phyloP scores from a whole-genome alignment of 805 yeast genomes.

The Metschnikowia lunata region DNA sequence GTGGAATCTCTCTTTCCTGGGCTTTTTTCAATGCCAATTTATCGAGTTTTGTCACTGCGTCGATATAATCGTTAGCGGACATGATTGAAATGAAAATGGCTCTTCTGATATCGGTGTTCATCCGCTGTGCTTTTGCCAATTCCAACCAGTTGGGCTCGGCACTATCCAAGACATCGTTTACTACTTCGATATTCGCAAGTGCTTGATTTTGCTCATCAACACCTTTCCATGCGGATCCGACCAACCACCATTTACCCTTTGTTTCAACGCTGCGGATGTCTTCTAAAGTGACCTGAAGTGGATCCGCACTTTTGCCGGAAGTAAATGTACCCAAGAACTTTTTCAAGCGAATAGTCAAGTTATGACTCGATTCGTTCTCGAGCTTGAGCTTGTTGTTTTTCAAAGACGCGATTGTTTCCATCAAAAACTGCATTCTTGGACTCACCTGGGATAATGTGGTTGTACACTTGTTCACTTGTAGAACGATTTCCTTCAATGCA shows the following conservation, averaged over 20 bases:
- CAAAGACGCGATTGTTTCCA: constrained; percentile 80
- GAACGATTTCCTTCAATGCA: constrained; percentile 74
- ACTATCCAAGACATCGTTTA: constrained; percentile 59
- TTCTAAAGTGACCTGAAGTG: constrained; percentile 76
- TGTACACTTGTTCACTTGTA: constrained; percentile 36
- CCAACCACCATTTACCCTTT: constrained; percentile 98
- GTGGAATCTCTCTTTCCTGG: constrained; percentile 85
- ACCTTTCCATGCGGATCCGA: constrained; percentile 97
- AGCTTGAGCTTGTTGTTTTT: constrained; percentile 76
- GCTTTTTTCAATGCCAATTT: constrained; percentile 71
- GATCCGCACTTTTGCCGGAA: constrained; percentile 52
- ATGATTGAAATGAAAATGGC: constrained; percentile 91
- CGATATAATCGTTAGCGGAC: constrained; percentile 91
- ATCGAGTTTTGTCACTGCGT: constrained; percentile 78
- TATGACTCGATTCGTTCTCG: constrained; percentile 46
- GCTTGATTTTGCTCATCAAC: constrained; percentile 23
- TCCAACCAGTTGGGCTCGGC: constrained; percentile 86
- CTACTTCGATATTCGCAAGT: constrained; percentile 39
- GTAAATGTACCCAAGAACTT: constrained; percentile 56
- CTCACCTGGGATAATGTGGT: constrained; percentile 32
- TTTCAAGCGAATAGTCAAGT: constrained; percentile 53
- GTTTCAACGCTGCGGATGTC: constrained; percentile 76
- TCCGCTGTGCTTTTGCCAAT: constrained; percentile 78
- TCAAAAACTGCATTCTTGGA: constrained; percentile 73
- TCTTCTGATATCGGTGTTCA: constrained; percentile 93